Base-by-base conservation (phyloP, 139 green algal species). In the Volvox africanus region DNA sequence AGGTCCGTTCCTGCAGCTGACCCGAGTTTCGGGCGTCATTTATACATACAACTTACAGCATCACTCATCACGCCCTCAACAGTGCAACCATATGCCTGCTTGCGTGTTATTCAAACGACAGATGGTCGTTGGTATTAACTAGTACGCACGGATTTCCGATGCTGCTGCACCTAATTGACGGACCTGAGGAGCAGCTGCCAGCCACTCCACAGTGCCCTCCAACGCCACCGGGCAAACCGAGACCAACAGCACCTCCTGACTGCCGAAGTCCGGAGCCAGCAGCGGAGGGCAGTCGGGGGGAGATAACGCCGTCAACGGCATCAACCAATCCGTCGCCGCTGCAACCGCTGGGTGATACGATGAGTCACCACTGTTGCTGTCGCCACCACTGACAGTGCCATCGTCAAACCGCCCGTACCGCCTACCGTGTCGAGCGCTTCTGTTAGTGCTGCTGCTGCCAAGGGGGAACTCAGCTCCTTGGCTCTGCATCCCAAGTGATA, bases 241-340 rank as follows among this genome's bases (percentile, higher is more conserved):
- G 28, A 95, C 77, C 67, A 91, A 21, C 62, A 92, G 44, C 12
- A 86, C 13, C 22, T 62, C 61, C 5, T 81, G 80, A 17, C 68
- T 33, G 20, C 61, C 87, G 19, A 3, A 22, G 62, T 87, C 65
- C 24, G 73, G 79, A 68, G 30, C 55, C 80, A 89, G 79, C 80
- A 80, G 62, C 77, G 80, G 50, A 19, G 28, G 83, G 69, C 77
- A 92, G 44, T 76, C 35, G 90, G n/a, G 21, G 68, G 65, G 35
- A 77, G 69, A 82, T 50, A 88, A 68, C 30, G 78, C 79, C 44
- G 85, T 21, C 61, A 95, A 75, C 22, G 90, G 33, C 16, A 24
- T 44, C 11, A 68, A 17, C 93, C 93, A 95, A 33, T 95, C 93
- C 3, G 37, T n/a, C 19, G 85, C 85, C 11, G 93, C 93, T 14